Percentiles rank a stretch among this genome's conserved stretches.
phyloP scores from a whole-genome alignment of 1,284 basidiomycete genomes.

The Sanguinoderma infundibulare region DNA sequence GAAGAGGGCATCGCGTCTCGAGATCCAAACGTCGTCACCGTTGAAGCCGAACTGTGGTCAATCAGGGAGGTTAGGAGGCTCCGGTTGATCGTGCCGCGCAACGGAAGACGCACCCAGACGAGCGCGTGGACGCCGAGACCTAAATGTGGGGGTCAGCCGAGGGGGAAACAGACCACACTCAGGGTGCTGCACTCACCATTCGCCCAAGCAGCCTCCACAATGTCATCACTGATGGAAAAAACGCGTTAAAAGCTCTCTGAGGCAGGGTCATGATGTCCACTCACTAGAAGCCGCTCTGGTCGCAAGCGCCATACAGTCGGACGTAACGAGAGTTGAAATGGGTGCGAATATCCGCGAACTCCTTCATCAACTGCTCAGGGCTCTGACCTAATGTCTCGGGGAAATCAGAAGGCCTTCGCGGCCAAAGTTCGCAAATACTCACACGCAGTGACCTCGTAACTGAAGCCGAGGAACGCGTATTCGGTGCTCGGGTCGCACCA shows the following conservation, averaged over 20 bases:
- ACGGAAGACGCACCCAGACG: conserved; percentile 59
- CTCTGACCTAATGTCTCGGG: conserved; percentile 37
- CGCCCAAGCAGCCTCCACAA: conserved; percentile 75
- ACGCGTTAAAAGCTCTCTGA: background rate
- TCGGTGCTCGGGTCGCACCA: conserved; percentile 68
- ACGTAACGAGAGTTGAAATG: conserved; percentile 72
- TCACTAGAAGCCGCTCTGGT: conserved; percentile 67
- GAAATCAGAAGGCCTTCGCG: background rate
- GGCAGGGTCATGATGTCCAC: conserved; percentile 21
- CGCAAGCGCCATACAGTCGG: conserved; percentile 72
- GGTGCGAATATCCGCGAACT: conserved; percentile 66
- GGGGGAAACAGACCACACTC: background rate
- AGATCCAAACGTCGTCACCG: conserved; percentile 56
- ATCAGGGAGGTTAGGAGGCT: background rate
- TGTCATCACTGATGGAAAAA: conserved; percentile 48
- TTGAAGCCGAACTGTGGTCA: conserved; percentile 63
- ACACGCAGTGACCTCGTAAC: conserved; percentile 63
- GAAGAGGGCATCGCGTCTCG: conserved; percentile 58
- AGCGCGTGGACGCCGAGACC: conserved; percentile 75
- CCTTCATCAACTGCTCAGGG: conserved; percentile 49
- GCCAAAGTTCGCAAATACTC: background rate
- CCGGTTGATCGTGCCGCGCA: background rate
- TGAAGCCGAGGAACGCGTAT: conserved; percentile 76
- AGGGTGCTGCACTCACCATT: conserved; percentile 33
- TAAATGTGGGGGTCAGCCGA: conserved; percentile 5